Evolutionary conservation across 2,329 filamentous ascomycete species (phyloP), one percentile per base, ranked within the genome.

Genomic region (Hirsutella thompsonii): DNA sequence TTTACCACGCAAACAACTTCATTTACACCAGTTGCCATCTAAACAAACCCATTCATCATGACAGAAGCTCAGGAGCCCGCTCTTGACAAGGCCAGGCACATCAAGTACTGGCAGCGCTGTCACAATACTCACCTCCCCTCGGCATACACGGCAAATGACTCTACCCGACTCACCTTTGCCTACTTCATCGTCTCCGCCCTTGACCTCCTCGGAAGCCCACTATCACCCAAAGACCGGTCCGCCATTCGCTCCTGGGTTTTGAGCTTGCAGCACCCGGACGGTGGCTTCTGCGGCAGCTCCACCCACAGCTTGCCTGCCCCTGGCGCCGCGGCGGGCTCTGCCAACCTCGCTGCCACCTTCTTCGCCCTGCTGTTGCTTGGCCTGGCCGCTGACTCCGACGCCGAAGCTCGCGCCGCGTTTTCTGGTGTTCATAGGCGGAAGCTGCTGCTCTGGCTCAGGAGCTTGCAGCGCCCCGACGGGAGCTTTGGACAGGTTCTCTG

Each of bases 101-200:
- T 92, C 57, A 86, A 83, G 56, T 98, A 95, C 72, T 98, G 89
- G 81, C 76, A 88, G 49, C 81, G 89, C 56, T 95, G 90, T 59
- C 74, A 92, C 48, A 83, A 82, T 57, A 82, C 81, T 20, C 74
- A 82, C 46, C 78, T 98, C 6, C 92, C 92, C 0, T 73, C 79
- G 36, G 72, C 77, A 47, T 98, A 96, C 67, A 93, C 85, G 14
- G 72, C 79, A 57, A 92, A 83, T 59, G 92, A 98, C 65, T 87
- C 87, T 50, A 90, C 82, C 53, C 88, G 92, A 53, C 83, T 96
- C 68, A 83, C 83, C 5, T 77, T 96, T 41, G 88, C 79, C 49
- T 94, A 82, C 67, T 94, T 98, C 68, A 89, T 83, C 49, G 66
- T 96, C 52, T 82, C 86, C 8, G 86, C 87, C 1, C 71, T 94